A percentile compares a stretch with the other conserved stretches of the same genome.
These are phyloP conservation scores for Tinospora cordifolia DNA, from an alignment of 164 flowering plant species.

Conservation along the genomic window DNA sequence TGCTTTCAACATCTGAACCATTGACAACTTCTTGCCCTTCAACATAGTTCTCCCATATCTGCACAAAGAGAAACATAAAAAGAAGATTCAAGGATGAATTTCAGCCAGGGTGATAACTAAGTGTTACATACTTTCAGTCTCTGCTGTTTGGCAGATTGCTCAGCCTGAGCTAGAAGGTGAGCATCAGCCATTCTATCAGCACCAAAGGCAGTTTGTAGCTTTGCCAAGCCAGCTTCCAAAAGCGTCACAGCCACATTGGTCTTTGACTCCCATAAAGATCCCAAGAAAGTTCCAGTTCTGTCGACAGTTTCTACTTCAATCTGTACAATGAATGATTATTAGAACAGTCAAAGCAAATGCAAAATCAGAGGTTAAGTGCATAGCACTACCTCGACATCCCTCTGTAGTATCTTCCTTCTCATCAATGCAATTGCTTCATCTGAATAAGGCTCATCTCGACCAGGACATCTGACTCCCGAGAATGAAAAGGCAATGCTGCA, in stretches of 20 bases:
- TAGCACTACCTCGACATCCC: slow-evolving; percentile 86
- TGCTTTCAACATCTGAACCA: slow-evolving; percentile 48
- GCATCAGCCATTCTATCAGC: slow-evolving; percentile 71
- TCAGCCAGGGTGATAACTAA: background rate
- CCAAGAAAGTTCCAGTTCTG: slow-evolving; percentile 95
- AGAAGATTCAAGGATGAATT: slow-evolving; percentile 2
- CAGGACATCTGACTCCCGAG: slow-evolving; percentile 98
- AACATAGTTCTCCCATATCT: slow-evolving; percentile 95
- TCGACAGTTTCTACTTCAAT: slow-evolving; percentile 95
- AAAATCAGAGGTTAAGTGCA: background rate
- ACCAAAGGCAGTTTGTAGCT: slow-evolving; percentile 69
- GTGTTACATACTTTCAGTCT: slow-evolving; percentile 55
- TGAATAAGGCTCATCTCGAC: slow-evolving; percentile 81
- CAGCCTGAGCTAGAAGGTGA: slow-evolving; percentile 76
- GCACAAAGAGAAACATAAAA: slow-evolving; percentile 13
- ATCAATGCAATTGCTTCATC: slow-evolving; percentile 93
- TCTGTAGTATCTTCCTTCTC: slow-evolving; percentile 93
- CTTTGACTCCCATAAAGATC: slow-evolving; percentile 83
- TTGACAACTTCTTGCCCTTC: slow-evolving; percentile 80
- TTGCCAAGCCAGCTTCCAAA: slow-evolving; percentile 90
- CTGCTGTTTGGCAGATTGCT: slow-evolving; percentile 71
- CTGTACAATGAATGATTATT: slow-evolving; percentile 26
- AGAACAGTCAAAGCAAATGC: background rate
- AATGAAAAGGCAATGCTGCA: slow-evolving; percentile 93
- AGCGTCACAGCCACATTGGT: slow-evolving; percentile 62